phyloP scores from a whole-genome alignment of 805 yeast genomes.

The Cyberlindnera lachancei region DNA sequence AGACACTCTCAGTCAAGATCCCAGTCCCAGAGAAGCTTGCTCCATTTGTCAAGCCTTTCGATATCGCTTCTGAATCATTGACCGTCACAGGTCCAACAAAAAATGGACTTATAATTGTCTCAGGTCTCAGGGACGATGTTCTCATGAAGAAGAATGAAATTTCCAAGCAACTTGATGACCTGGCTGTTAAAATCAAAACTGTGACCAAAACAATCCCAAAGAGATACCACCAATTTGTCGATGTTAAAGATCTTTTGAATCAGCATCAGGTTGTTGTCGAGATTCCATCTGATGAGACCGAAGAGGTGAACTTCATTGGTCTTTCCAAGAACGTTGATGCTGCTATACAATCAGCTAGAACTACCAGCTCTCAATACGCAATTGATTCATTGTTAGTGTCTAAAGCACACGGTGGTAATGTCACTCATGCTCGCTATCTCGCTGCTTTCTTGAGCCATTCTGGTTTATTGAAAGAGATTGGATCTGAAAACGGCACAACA shows the following conservation, averaged over 20 bases:
- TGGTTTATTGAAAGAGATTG: constrained; percentile 38
- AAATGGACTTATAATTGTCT: constrained; percentile 40
- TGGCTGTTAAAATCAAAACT: constrained; percentile 38
- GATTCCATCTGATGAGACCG: constrained; percentile 39
- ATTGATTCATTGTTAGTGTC: constrained; percentile 74
- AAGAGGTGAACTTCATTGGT: constrained; percentile 56
- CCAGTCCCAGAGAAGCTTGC: constrained; percentile 31
- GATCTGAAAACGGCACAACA: constrained; percentile 34
- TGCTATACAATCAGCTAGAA: constrained; percentile 59
- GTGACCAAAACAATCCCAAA: constrained; percentile 61
- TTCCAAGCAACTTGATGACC: constrained; percentile 34
- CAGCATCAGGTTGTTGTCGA: constrained; percentile 50
- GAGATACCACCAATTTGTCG: constrained; percentile 61
- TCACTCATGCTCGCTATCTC: constrained; percentile 67
- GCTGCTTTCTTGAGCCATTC: constrained; percentile 57
- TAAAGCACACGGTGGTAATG: constrained; percentile 79
- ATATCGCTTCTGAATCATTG: constrained; percentile 22
- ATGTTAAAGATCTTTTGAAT: constrained; percentile 43
- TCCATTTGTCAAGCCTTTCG: constrained; percentile 26
- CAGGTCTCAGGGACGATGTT: constrained; percentile 69
- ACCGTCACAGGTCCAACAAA: constrained; percentile 26
- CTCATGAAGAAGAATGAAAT: constrained; percentile 47
- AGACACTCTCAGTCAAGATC: constrained; percentile 43
- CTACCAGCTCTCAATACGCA: constrained; percentile 48
- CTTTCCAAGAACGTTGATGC: constrained; percentile 45